phyloP scores from a whole-genome alignment of 805 yeast species.

The Yarrowia sp. region DNA sequence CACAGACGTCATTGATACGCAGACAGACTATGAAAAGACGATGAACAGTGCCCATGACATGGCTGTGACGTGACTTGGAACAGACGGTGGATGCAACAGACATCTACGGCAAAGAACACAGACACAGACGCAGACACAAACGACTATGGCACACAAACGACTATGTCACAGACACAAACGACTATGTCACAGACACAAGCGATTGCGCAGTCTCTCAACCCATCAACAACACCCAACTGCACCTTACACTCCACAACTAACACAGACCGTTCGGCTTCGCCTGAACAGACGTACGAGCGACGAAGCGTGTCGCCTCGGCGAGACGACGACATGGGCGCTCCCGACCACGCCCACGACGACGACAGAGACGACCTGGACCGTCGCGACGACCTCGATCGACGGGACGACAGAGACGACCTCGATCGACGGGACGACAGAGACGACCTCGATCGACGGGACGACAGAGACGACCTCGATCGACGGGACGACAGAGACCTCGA shows the following conservation, averaged over 20 bases:
- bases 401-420: slow-evolving; percentile 19
- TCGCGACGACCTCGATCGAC: slow-evolving; percentile 8
- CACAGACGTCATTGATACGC: no score
- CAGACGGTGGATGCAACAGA: no score
- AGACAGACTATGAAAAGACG: no score
- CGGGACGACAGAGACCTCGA: slow-evolving; percentile 37
- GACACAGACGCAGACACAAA: no score
- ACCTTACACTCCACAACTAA: background rate
- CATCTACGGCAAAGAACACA: no score
- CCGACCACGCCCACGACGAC: slow-evolving; percentile 12
- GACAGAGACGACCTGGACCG: slow-evolving; percentile 6
- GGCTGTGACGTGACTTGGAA: no score
- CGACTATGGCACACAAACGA: no score
- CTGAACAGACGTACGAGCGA: slow-evolving; percentile 31
- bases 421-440: background rate
- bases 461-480: slow-evolving; percentile 18
- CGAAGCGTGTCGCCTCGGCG: slow-evolving; percentile 33
- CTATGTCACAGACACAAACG: no score
- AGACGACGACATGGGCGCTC: slow-evolving; percentile 22
- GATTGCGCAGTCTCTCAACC: no score
- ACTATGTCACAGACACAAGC: no score
- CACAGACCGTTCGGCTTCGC: slow-evolving; percentile 27
- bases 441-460: slow-evolving; percentile 18
- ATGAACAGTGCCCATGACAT: no score
- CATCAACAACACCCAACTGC: background rate